Percentiles rank a stretch among this genome's conserved stretches.
phyloP scores from a whole-genome alignment of 208 protist genomes.

The Leishmania amazonensis region DNA sequence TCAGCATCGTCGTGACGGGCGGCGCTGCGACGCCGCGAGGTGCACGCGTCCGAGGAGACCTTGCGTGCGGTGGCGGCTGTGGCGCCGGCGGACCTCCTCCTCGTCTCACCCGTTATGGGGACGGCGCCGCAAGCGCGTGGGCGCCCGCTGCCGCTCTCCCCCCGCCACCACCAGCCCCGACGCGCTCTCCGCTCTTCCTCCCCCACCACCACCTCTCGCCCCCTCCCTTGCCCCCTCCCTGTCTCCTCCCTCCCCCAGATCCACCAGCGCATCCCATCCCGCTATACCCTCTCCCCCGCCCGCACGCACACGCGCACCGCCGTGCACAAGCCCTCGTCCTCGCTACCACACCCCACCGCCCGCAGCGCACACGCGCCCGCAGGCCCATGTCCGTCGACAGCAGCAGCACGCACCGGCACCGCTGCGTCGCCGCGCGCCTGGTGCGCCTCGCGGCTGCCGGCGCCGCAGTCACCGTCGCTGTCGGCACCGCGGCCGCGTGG shows the following conservation, averaged over 20 bases:
- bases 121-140: too few species aligned
- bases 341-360: too few species aligned
- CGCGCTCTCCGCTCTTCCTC: not conserved
- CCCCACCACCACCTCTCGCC: not conserved
- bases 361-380: not conserved
- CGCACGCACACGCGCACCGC: too few species aligned
- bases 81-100: too few species aligned
- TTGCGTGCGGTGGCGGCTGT: not conserved
- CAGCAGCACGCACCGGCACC: constrained; percentile 14
- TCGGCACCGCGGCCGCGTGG: not conserved
- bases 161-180: too few species aligned
- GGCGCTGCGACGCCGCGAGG: constrained; percentile 38
- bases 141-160: too few species aligned
- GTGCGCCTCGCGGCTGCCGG: constrained; percentile 10
- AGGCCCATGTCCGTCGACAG: not conserved
- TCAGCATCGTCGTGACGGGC: constrained; percentile 71
- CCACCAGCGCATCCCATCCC: too few species aligned
- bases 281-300: too few species aligned
- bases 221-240: too few species aligned
- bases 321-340: too few species aligned
- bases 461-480: not conserved
- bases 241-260: too few species aligned
- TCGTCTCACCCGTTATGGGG: too few species aligned
- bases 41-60: not conserved
- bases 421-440: constrained; percentile 11